These are phyloP conservation scores for Xylaria sp. DNA, from an alignment of 2,329 filamentous ascomycete species.

Conservation along the genomic window DNA sequence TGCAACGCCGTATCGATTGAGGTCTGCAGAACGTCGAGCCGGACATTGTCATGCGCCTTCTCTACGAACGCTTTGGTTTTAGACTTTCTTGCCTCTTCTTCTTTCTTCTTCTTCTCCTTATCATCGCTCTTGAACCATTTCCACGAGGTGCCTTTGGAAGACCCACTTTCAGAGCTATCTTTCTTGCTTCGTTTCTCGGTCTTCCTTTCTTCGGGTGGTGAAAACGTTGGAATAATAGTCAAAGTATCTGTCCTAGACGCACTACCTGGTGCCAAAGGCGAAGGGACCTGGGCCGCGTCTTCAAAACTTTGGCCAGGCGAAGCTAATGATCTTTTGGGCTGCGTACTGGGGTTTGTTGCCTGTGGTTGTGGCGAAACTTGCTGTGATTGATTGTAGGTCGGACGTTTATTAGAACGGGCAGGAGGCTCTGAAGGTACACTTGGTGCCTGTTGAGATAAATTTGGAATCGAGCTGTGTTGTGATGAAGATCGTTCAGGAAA, in stretches of 20 bases:
- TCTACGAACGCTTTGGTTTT: slow-evolving; percentile 65
- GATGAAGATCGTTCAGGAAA: slow-evolving; percentile 62
- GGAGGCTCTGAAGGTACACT: slow-evolving; percentile 51
- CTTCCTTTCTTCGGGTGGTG: slow-evolving; percentile 70
- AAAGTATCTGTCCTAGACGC: slow-evolving; percentile 74
- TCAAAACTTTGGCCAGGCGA: slow-evolving; percentile 59
- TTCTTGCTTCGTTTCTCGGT: slow-evolving; percentile 77
- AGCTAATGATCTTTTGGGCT: slow-evolving; percentile 40
- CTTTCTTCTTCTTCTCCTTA: slow-evolving; percentile 71
- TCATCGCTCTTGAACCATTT: slow-evolving; percentile 84
- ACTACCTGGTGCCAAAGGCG: slow-evolving; percentile 71
- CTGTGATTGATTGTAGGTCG: slow-evolving; percentile 42
- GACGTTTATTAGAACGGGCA: slow-evolving; percentile 52
- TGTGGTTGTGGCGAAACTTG: slow-evolving; percentile 35
- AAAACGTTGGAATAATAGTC: slow-evolving; percentile 78
- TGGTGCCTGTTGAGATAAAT: slow-evolving; percentile 55
- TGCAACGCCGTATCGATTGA: slow-evolving; percentile 75
- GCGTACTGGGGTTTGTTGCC: slow-evolving; percentile 29
- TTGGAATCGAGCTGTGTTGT: slow-evolving; percentile 49
- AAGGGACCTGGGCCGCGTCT: slow-evolving; percentile 68
- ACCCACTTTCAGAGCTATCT: slow-evolving; percentile 65
- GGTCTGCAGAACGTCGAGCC: slow-evolving; percentile 84
- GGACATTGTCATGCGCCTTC: slow-evolving; percentile 75
- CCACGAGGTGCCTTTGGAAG: slow-evolving; percentile 75
- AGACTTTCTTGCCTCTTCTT: slow-evolving; percentile 66